A percentile compares a stretch with the other conserved stretches of the same genome.
These are phyloP conservation scores for Malassezia arunalokei DNA, from an alignment of 1,284 basidiomycete species.

Conservation along the genomic window DNA sequence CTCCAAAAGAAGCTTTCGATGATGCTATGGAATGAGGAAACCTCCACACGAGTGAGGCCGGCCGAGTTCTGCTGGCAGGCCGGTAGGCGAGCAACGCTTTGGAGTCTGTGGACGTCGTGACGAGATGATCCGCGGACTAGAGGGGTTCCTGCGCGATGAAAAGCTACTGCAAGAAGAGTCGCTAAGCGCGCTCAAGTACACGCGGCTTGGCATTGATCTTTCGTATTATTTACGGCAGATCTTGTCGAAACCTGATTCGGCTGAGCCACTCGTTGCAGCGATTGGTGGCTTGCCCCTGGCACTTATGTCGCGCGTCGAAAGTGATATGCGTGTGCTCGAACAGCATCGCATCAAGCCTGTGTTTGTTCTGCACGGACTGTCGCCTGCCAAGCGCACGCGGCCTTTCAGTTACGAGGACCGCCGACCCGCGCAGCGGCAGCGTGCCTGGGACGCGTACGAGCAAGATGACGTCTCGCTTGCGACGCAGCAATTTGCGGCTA, in stretches of 20 bases:
- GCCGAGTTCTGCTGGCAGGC: neutral
- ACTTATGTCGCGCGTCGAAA: slow-evolving; percentile 60
- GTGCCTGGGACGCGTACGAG: slow-evolving; percentile 44
- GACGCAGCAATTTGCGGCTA: slow-evolving; percentile 64
- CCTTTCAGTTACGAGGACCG: slow-evolving; percentile 42
- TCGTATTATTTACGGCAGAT: slow-evolving; percentile 74
- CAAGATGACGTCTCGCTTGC: slow-evolving; percentile 60
- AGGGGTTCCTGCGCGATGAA: slow-evolving; percentile 11
- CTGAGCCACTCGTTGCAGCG: slow-evolving; percentile 81
- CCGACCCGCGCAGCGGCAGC: slow-evolving; percentile 24
- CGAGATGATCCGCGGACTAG: slow-evolving; percentile 15
- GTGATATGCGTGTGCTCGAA: slow-evolving; percentile 79
- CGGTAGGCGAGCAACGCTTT: neutral
- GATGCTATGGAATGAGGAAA: too few relatives aligned
- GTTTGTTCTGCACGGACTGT: slow-evolving; percentile 76
- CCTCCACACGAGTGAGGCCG: too few relatives aligned
- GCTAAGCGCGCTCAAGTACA: slow-evolving; percentile 71
- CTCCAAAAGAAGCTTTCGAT: too few relatives aligned
- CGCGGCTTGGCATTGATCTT: slow-evolving; percentile 92
- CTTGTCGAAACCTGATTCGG: slow-evolving; percentile 59
- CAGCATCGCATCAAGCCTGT: slow-evolving; percentile 87
- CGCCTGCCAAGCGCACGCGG: slow-evolving; percentile 25
- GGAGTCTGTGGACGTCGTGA: neutral
- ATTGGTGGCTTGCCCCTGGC: slow-evolving; percentile 78
- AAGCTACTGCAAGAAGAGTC: slow-evolving; percentile 8